Conservation (phyloP, 805 yeast genomes). For the Lipomyces japonicus region DNA sequence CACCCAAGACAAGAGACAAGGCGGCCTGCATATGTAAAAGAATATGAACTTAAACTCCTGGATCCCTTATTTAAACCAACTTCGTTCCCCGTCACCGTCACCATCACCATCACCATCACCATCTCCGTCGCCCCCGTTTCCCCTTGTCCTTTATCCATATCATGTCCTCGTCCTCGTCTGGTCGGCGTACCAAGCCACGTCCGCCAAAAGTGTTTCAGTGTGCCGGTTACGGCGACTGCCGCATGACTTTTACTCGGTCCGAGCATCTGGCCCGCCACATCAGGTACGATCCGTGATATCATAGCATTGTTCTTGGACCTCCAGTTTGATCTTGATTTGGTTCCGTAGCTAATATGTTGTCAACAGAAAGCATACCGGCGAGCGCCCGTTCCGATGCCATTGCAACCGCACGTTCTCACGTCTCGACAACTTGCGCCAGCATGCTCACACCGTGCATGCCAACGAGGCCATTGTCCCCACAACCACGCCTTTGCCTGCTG, state of each 20-base stretch:
- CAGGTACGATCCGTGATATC: conserved; percentile 37
- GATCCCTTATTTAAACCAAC: no score
- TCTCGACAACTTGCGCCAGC: conserved; percentile 85
- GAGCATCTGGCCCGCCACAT: conserved; percentile 92
- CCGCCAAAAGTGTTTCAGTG: conserved; percentile 66
- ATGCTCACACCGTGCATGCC: conserved; percentile 79
- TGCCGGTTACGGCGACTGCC: conserved; percentile 78
- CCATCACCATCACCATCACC: conserved; percentile 1
- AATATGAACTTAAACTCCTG: no score
- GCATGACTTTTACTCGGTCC: conserved; percentile 83
- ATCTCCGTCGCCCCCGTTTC: not conserved
- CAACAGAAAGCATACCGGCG: conserved; percentile 77
- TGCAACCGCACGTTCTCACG: conserved; percentile 74
- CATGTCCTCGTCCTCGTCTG: conserved; percentile 5
- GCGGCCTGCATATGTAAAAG: no score
- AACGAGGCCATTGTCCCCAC: conserved; percentile 38
- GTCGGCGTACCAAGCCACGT: conserved; percentile 31
- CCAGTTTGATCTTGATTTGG: not conserved
- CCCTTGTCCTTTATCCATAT: not conserved
- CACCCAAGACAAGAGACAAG: no score
- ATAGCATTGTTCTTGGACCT: not conserved
- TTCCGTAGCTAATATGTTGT: no score
- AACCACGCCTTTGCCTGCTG: conserved; percentile 1
- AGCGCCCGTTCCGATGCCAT: conserved; percentile 84
- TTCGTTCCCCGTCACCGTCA: no score